phyloP scores from a whole-genome alignment of 306 rosid genomes.

The Cicer arietinum region DNA sequence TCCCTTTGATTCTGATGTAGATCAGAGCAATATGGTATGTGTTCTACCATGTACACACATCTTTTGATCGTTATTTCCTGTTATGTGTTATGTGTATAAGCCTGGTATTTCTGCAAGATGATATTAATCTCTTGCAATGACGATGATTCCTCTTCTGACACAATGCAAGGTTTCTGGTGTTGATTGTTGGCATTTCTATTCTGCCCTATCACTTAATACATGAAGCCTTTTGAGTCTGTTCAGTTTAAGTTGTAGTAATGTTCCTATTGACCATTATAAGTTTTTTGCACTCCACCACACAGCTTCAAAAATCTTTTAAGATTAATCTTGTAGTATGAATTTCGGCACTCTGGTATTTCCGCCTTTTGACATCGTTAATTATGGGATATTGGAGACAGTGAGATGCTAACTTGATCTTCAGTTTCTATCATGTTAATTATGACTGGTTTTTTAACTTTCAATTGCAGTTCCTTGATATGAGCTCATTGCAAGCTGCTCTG shows the following conservation, averaged over 20 bases:
- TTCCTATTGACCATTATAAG: conserved; percentile 2
- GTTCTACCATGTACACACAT: not conserved
- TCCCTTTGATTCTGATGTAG: conserved; percentile 66
- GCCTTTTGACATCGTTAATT: not conserved
- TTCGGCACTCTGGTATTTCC: not conserved
- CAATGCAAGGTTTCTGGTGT: conserved; percentile 46
- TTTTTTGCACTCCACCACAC: conserved; percentile 14
- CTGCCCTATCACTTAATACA: conserved; percentile 4
- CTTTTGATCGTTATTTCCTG: not conserved
- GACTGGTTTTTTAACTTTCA: conserved; percentile 34
- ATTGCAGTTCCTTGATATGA: conserved; percentile 77
- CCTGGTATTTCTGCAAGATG: not conserved
- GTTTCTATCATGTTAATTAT: conserved; percentile 25
- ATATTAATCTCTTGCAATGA: conserved; percentile 6
- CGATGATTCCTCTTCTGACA: conserved; percentile 36
- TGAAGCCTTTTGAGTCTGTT: conserved; percentile 6
- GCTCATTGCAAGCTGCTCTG: conserved; percentile 74
- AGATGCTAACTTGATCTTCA: conserved; percentile 10
- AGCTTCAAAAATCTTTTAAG: not conserved
- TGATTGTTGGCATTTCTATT: conserved; percentile 46
- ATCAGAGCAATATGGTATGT: conserved; percentile 64
- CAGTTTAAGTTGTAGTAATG: not conserved
- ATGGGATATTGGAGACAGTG: conserved; percentile 17
- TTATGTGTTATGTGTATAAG: not conserved
- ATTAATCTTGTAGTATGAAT: conserved; percentile 27